These are phyloP conservation scores for Amylocystis lapponica DNA, from an alignment of 768 basidiomycete genomes.

Conservation along the genomic window DNA sequence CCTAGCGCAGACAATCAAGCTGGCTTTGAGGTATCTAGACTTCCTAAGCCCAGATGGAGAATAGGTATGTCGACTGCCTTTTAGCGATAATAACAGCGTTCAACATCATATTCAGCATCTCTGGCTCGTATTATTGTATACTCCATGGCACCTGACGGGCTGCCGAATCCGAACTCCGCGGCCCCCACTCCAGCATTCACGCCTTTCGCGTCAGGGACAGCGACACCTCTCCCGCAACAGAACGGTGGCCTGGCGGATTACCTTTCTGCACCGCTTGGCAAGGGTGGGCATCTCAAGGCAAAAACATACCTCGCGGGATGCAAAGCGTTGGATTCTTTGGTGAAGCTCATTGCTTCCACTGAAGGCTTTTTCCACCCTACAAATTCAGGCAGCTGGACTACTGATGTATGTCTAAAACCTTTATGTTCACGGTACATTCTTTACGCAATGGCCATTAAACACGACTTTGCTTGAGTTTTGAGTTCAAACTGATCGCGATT, in stretches of 20 bases:
- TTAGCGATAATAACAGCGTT: background rate
- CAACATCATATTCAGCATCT: conserved; percentile 42
- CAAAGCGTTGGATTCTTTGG: conserved; percentile 81
- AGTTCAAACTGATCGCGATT: background rate
- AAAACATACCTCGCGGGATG: conserved; percentile 75
- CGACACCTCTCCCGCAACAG: conserved; percentile 45
- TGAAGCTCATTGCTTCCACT: conserved; percentile 76
- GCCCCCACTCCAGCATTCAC: conserved; percentile 71
- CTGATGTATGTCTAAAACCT: conserved; percentile 43
- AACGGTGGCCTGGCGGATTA: conserved; percentile 47
- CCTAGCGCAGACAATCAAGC: conserved; percentile 69
- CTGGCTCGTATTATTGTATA: conserved; percentile 84
- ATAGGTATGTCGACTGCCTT: conserved; percentile 44
- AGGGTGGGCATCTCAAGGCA: conserved; percentile 33
- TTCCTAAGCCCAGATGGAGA: conserved; percentile 70
- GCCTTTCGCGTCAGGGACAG: conserved; percentile 58
- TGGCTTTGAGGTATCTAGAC: conserved; percentile 65
- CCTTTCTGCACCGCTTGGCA: conserved; percentile 52
- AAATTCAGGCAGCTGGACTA: conserved; percentile 80
- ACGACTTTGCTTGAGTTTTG: background rate
- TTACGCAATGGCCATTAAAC: too few relatives aligned
- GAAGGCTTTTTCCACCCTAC: conserved; percentile 91
- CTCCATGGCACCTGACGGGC: conserved; percentile 71
- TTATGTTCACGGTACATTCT: background rate
- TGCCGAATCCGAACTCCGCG: conserved; percentile 51